Base-by-base conservation (phyloP, 495 filamentous ascomycete genomes). In the Penicillium daleae region DNA sequence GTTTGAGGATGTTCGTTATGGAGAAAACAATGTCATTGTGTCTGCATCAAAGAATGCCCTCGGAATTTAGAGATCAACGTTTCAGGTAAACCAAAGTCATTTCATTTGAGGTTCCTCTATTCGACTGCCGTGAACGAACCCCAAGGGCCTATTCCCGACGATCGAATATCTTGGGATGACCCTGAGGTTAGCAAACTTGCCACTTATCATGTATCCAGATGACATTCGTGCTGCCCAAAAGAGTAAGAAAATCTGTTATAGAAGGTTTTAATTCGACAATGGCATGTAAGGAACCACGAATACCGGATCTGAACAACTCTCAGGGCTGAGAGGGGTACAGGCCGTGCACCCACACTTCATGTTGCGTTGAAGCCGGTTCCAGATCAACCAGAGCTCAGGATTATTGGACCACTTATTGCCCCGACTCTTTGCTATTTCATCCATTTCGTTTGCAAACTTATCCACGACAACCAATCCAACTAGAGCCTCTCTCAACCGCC, bases 271-370 rank as follows among this genome's bases (percentile, higher is more conserved):
- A n/a, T 52, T 15, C 6, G 24, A 32, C 6, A 29, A 22, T 6
- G 49, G 49, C 19, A 52, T n/a, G 5, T 52, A 52, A n/a, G 49
- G 49, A 32, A 52, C 32, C 27, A 15, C 26, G 7, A 52, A 52
- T 5, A 52, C 49, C n/a, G 49, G 49, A 29, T 52, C 49, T n/a
- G 5, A n/a, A 27, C 26, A 52, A 17, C 8, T 17, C 49, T n/a
- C 49, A 3, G 49, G 22, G n/a, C 6, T 21, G 29, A 52, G 49
- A 8, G 49, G 49, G 4, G 49, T n/a, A 9, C 49, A 52, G n/a
- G 49, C 49, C 13, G 49, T 32, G 49, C 49, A 52, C n/a, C 49
- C 49, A 32, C 49, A 52, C n/a, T 52, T 52, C 49, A 52, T 31
- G 17, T 29, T 32, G 13, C n/a, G 26, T 52, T 52, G 49, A 9